Conservation (phyloP, 2,329 filamentous ascomycete genomes). For the Sclerotinia glacialis region DNA sequence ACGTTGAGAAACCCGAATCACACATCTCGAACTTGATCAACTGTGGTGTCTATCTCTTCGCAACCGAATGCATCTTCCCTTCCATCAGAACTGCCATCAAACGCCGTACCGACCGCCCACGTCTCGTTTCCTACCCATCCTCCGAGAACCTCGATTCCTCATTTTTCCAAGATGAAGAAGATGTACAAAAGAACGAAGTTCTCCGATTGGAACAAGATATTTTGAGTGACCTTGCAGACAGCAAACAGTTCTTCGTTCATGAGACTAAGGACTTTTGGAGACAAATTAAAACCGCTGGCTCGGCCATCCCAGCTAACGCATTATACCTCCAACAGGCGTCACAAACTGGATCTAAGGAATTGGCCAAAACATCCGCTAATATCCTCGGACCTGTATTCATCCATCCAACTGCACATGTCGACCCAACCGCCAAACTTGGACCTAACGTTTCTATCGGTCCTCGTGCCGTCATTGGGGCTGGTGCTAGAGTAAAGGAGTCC, state of each 20-base stretch:
- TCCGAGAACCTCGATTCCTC: slow-evolving; percentile 84
- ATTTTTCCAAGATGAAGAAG: slow-evolving; percentile 66
- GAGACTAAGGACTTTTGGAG: slow-evolving; percentile 99
- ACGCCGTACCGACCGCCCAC: slow-evolving; percentile 85
- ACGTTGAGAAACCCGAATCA: slow-evolving; percentile 97
- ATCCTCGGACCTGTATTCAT: slow-evolving; percentile 94
- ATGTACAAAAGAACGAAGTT: slow-evolving; percentile 75
- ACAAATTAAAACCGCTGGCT: slow-evolving; percentile 98
- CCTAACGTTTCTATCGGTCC: slow-evolving; percentile 96
- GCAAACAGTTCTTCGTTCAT: slow-evolving; percentile 96
- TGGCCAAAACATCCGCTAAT: slow-evolving; percentile 77
- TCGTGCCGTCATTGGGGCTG: slow-evolving; percentile 78
- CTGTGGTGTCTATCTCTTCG: slow-evolving; percentile 97
- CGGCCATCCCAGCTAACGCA: slow-evolving; percentile 92
- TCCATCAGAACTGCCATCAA: slow-evolving; percentile 93
- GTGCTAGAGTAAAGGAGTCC: slow-evolving; percentile 89
- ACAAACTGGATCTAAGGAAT: slow-evolving; percentile 77
- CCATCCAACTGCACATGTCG: slow-evolving; percentile 84
- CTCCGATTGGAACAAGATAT: slow-evolving; percentile 97
- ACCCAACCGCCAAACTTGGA: slow-evolving; percentile 92
- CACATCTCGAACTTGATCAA: slow-evolving; percentile 99
- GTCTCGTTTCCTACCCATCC: slow-evolving; percentile 90
- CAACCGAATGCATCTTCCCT: slow-evolving; percentile 93
- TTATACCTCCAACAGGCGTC: slow-evolving; percentile 93
- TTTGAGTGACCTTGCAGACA: slow-evolving; percentile 90